Base-by-base conservation (phyloP, 2,329 filamentous ascomycete species). In the Golovinomyces cichoracearum region DNA sequence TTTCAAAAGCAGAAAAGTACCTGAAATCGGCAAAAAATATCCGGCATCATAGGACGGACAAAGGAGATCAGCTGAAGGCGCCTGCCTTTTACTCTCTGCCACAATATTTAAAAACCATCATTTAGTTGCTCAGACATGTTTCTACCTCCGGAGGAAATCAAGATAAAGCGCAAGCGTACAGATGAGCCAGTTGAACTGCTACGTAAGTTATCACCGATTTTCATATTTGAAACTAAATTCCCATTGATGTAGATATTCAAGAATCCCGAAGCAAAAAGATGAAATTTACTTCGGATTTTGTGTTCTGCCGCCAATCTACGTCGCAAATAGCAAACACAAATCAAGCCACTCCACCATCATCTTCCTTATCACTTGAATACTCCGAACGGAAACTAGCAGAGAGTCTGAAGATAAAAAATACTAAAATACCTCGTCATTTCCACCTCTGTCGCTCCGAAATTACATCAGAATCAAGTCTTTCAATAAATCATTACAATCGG, bases 161-260 rank as follows among this genome's bases (percentile, higher is more conserved):
- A 55, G 23, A 57, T 62, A 51, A 62, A 62, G 53, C 53, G 60
- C 38, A 62, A 60, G 51, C 51, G 51, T 21, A 60, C 56, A 9
- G 60, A 61, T 45, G 57, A 60, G 15, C 60, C 60, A 15, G 56
- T 61, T 23, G 59, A 61, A 4, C 54, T 57, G 42, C 55, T 62
- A 9, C 58, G 60, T 62, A 56, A 50, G 57, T 29, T n/a, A 50
- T 19, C n/a, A 26, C 10, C 15, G 22, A 31, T 27, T 19, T 31
- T 7, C 35, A 17, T 17, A 22, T 33, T 3, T 37, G 13, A 21
- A 17, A n/a, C 44, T 38, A 10, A 13, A 10, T 33, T 13, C 50
- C 51, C 26, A 50, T 22, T 15, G 29, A 21, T 26, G 45, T 40
- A 49, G 59, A 55, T 47, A 54, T 62, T 15, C 57, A 61, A 27